Evolutionary conservation across 2,329 filamentous ascomycete species (phyloP).

Genomic region (Purpureocillium takamizusanense): DNA sequence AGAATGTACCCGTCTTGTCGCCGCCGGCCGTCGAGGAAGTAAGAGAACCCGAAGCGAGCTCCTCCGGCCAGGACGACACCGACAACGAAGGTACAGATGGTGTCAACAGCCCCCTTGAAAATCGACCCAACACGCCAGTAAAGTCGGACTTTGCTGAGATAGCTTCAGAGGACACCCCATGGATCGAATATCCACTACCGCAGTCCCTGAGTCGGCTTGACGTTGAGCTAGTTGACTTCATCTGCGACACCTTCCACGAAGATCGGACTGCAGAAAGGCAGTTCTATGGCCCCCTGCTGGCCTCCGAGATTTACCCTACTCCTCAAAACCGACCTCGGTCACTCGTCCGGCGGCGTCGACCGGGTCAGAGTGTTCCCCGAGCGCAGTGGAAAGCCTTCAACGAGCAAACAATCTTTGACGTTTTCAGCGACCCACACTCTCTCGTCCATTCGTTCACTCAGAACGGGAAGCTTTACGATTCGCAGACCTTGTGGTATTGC

Average conservation of each 20-base stretch:
- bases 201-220: slow-evolving; percentile 48
- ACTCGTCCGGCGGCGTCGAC: slow-evolving; percentile 6
- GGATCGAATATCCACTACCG: slow-evolving; percentile 32
- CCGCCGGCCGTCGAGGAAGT: slow-evolving; percentile 13
- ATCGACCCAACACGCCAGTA: slow-evolving; percentile 3
- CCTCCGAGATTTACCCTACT: slow-evolving; percentile 7
- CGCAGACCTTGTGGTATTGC: slow-evolving; percentile 53
- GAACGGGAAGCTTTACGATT: slow-evolving; percentile 45
- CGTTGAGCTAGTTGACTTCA: slow-evolving; percentile 47
- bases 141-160: slow-evolving; percentile 12
- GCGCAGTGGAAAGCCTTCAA: slow-evolving; percentile 51
- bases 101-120: not conserved
- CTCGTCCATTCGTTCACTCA: slow-evolving; percentile 48
- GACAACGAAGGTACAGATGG: not conserved
- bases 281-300: slow-evolving; percentile 27
- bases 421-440: slow-evolving; percentile 48
- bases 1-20: slow-evolving; percentile 20
- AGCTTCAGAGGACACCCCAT: slow-evolving; percentile 13
- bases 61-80: slow-evolving; percentile 9
- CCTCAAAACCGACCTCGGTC: slow-evolving; percentile 5
- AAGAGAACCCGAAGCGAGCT: slow-evolving; percentile 9
- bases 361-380: slow-evolving; percentile 6
- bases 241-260: slow-evolving; percentile 51
- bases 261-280: slow-evolving; percentile 44
- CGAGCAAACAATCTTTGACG: slow-evolving; percentile 55